These are phyloP conservation scores for Solanum bukasovii DNA, from an alignment of 257 asterid species.

Conservation along the genomic window DNA sequence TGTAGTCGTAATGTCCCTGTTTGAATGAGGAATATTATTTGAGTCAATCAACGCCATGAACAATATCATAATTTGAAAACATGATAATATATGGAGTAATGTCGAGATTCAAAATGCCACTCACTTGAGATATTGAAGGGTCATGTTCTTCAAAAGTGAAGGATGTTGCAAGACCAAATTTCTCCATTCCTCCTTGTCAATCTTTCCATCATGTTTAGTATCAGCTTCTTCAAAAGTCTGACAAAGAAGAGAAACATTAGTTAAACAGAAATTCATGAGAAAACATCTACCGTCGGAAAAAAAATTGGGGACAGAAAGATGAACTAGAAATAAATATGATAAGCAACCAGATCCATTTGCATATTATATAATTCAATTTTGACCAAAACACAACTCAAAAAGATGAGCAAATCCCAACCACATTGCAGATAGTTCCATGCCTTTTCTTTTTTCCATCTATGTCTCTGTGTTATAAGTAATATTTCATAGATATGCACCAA, in stretches of 20 bases:
- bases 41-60: background rate
- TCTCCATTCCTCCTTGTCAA: conserved; percentile 86
- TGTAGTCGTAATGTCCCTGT: conserved; percentile 86
- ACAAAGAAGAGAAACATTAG: background rate
- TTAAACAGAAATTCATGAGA: background rate
- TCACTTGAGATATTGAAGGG: conserved; percentile 84
- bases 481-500: background rate
- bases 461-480: background rate
- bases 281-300: background rate
- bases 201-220: conserved; percentile 74
- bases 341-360: background rate
- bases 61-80: background rate
- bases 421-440: background rate
- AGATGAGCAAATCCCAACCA: background rate
- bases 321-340: background rate
- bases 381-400: background rate
- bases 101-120: conserved; percentile 1
- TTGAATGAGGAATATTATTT: background rate
- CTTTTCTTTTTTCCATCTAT: background rate
- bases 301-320: background rate
- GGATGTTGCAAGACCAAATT: conserved; percentile 70
- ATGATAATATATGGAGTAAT: background rate
- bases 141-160: conserved; percentile 87
- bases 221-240: conserved; percentile 96
- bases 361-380: background rate